Percentiles rank a stretch among this genome's conserved stretches.
Evolutionary conservation across 1,284 basidiomycete species (phyloP).

Genomic region (Bondarzewia mesenterica): DNA sequence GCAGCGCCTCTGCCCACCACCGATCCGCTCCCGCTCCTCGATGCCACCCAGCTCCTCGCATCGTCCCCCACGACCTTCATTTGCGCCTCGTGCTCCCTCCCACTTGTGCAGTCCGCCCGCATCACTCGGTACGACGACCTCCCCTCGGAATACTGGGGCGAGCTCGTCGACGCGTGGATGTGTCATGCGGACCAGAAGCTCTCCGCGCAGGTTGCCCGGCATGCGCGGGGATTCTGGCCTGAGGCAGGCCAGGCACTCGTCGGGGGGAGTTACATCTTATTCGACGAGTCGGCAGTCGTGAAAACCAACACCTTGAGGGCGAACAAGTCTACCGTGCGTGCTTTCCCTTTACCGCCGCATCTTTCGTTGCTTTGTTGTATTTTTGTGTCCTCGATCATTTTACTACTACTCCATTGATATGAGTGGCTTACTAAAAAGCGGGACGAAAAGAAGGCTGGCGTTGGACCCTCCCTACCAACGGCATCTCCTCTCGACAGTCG

Average conservation of each 20-base stretch:
- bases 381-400: neutral
- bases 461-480: constrained; percentile 66
- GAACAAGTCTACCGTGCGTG: constrained; percentile 48
- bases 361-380: neutral
- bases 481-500: constrained; percentile 25
- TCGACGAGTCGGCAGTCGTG: constrained; percentile 54
- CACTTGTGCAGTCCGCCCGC: constrained; percentile 47
- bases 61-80: constrained; percentile 54
- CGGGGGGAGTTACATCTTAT: constrained; percentile 79
- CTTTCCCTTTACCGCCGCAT: neutral
- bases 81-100: constrained; percentile 72
- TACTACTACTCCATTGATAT: constrained; percentile 9
- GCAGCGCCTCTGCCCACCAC: constrained; percentile 11
- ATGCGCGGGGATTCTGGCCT: constrained; percentile 79
- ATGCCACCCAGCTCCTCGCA: constrained; percentile 53
- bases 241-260: constrained; percentile 62
- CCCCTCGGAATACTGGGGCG: constrained; percentile 94
- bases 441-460: constrained; percentile 90
- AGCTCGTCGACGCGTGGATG: constrained; percentile 97
- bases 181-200: constrained; percentile 88
- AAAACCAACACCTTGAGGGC: constrained; percentile 44
- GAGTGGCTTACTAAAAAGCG: constrained; percentile 10
- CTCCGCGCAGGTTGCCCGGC: constrained; percentile 58
- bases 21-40: constrained; percentile 45
- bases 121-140: constrained; percentile 67